Percentiles rank a stretch among this genome's conserved stretches.
Evolutionary conservation across 2,329 filamentous ascomycete species (phyloP).

Genomic region (Aaosphaeria pasadenensis): DNA sequence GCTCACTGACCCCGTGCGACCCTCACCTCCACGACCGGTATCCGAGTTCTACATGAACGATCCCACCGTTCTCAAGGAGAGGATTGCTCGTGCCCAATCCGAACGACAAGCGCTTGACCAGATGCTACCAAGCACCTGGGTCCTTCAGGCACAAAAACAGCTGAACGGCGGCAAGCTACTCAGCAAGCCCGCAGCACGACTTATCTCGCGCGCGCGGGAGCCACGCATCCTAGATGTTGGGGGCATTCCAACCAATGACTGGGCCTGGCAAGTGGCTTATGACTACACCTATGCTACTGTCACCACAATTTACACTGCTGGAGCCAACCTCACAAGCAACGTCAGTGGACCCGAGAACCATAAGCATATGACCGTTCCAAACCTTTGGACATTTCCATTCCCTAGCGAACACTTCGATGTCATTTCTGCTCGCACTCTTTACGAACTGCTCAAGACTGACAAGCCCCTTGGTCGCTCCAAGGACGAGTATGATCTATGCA

Average conservation of each 20-base stretch:
- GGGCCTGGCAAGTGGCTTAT: slow-evolving; percentile 90
- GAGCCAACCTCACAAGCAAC: slow-evolving; percentile 41
- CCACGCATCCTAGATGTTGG: slow-evolving; percentile 81
- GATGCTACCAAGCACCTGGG: slow-evolving; percentile 59
- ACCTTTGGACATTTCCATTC: slow-evolving; percentile 80
- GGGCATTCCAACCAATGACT: slow-evolving; percentile 81
- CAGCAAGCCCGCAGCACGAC: slow-evolving; percentile 45
- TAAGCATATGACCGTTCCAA: slow-evolving; percentile 73
- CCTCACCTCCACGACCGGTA: slow-evolving; percentile 42
- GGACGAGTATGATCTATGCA: slow-evolving; percentile 85
- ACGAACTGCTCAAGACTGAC: slow-evolving; percentile 72
- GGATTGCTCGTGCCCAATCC: slow-evolving; percentile 58
- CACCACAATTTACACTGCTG: slow-evolving; percentile 73
- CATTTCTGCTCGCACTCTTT: slow-evolving; percentile 82
- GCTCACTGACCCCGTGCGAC: slow-evolving; percentile 53
- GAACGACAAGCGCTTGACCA: slow-evolving; percentile 78
- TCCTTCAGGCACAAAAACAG: slow-evolving; percentile 59
- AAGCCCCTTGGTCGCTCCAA: slow-evolving; percentile 46
- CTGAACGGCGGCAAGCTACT: slow-evolving; percentile 61
- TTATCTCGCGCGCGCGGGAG: slow-evolving; percentile 56
- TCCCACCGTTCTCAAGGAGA: slow-evolving; percentile 63
- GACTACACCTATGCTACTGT: slow-evolving; percentile 83
- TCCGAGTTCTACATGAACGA: slow-evolving; percentile 46
- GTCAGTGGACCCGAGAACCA: slow-evolving; percentile 82
- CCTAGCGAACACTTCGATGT: slow-evolving; percentile 83